A percentile compares a stretch with the other conserved stretches of the same genome.
These are phyloP conservation scores for Brassica nigra DNA, from an alignment of 345 rosid species.

Conservation along the genomic window DNA sequence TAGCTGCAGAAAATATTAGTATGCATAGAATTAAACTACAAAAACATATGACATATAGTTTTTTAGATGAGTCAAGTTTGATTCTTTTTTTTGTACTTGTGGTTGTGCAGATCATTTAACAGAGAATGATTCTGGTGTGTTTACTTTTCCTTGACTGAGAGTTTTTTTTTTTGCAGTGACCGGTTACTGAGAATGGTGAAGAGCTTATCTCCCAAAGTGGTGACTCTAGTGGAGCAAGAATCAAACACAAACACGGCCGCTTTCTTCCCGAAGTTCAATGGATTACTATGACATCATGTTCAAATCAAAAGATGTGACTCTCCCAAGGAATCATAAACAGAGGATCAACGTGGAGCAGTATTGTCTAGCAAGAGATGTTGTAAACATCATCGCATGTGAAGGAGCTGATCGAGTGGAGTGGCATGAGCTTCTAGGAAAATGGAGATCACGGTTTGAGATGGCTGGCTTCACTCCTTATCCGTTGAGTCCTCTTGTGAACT, in stretches of 20 bases:
- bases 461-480: conserved; percentile 71
- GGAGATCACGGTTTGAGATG: too few relatives aligned
- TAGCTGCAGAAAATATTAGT: too few relatives aligned
- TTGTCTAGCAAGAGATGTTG: too few relatives aligned
- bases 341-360: too few relatives aligned
- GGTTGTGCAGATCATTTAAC: conserved; percentile 16
- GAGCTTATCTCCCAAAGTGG: conserved; percentile 35
- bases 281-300: conserved; percentile 84
- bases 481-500: conserved; percentile 74
- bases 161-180: conserved; percentile 47
- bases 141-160: background rate
- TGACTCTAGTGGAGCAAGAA: background rate
- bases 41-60: too few relatives aligned
- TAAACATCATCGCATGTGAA: too few relatives aligned
- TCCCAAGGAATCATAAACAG: conserved; percentile 52
- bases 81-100: background rate
- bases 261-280: conserved; percentile 78
- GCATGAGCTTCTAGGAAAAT: too few relatives aligned
- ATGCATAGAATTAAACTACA: too few relatives aligned
- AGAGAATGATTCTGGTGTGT: background rate
- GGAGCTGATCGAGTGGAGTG: too few relatives aligned
- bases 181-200: conserved; percentile 73
- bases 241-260: conserved; percentile 92
- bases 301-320: conserved; percentile 81
- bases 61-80: conserved; percentile 12